phyloP scores from a whole-genome alignment of 106 monocot species.

The Dioscorea dumetorum region DNA sequence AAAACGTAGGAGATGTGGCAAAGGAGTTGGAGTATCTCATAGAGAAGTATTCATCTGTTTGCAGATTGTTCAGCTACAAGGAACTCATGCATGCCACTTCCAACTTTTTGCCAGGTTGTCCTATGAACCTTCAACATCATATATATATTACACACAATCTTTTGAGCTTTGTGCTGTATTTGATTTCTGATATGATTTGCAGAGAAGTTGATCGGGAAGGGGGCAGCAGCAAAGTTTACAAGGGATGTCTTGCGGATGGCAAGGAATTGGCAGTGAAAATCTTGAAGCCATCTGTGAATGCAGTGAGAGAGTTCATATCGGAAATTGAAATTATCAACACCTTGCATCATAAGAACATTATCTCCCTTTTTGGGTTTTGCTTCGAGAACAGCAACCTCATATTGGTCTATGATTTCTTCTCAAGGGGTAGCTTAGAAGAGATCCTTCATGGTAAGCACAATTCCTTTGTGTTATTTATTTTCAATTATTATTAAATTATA shows the following conservation, averaged over 20 bases:
- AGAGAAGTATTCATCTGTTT: conserved; percentile 40
- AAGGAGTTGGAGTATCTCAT: conserved; percentile 30
- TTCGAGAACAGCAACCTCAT: conserved; percentile 38
- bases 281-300: conserved; percentile 36
- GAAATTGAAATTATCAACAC: conserved; percentile 56
- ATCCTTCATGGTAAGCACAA: conserved; percentile 40
- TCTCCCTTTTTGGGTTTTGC: conserved; percentile 53
- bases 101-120: conserved; percentile 37
- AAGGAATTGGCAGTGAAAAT: conserved; percentile 51
- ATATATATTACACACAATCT: neutral
- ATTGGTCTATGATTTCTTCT: conserved; percentile 53
- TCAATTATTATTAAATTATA: neutral
- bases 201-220: conserved; percentile 58
- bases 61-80: conserved; percentile 36
- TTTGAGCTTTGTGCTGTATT: neutral
- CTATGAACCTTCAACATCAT: neutral
- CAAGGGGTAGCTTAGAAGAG: conserved; percentile 54
- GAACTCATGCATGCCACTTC: conserved; percentile 41
- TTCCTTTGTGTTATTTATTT: too few relatives aligned
- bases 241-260: conserved; percentile 32
- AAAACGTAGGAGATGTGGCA: conserved; percentile 10
- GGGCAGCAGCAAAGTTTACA: conserved; percentile 57
- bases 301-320: conserved; percentile 28
- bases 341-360: conserved; percentile 50
- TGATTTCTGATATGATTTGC: conserved; percentile 4